Percentiles rank a stretch among this genome's conserved stretches.
These are phyloP conservation scores for Domatiomyces catenatus DNA, from an alignment of 2,329 filamentous ascomycete species.

Conservation along the genomic window DNA sequence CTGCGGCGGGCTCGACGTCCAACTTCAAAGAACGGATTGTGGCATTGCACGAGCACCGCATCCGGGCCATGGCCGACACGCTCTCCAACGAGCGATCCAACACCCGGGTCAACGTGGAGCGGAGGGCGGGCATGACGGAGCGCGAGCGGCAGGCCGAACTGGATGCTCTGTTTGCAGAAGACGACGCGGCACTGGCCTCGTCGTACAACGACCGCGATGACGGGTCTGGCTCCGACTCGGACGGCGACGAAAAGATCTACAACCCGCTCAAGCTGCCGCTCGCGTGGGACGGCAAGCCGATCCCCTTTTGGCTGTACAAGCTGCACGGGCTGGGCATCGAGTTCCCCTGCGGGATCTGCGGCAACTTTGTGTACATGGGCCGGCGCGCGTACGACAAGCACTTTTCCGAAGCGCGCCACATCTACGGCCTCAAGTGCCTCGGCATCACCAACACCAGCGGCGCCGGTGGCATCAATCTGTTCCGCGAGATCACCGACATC, in stretches of 20 bases:
- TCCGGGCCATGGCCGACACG: slow-evolving; percentile 61
- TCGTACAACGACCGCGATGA: slow-evolving; percentile 26
- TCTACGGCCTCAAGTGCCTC: slow-evolving; percentile 84
- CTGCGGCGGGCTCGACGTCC: slow-evolving; percentile 4
- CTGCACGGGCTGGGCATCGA: slow-evolving; percentile 89
- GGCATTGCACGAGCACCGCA: slow-evolving; percentile 71
- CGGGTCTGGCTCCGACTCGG: slow-evolving; percentile 52
- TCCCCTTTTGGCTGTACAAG: slow-evolving; percentile 97
- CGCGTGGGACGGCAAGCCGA: slow-evolving; percentile 97
- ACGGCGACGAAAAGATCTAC: slow-evolving; percentile 79
- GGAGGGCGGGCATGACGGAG: slow-evolving; percentile 94
- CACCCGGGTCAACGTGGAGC: slow-evolving; percentile 86
- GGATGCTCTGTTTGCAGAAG: slow-evolving; percentile 62
- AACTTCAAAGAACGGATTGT: slow-evolving; percentile 77
- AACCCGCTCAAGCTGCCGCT: slow-evolving; percentile 92
- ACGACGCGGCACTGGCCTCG: slow-evolving; percentile 26
- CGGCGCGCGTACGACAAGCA: slow-evolving; percentile 94
- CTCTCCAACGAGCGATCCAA: slow-evolving; percentile 82
- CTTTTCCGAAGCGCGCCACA: slow-evolving; percentile 84
- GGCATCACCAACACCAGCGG: slow-evolving; percentile 50
- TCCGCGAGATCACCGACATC: slow-evolving; percentile 86
- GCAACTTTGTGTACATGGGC: slow-evolving; percentile 98
- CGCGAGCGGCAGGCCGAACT: slow-evolving; percentile 87
- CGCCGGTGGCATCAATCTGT: slow-evolving; percentile 58
- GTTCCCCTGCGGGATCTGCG: slow-evolving; percentile 90